Evolutionary conservation across 177 flowering plant species (phyloP).

Genomic region (Tripterygium wilfordii): DNA sequence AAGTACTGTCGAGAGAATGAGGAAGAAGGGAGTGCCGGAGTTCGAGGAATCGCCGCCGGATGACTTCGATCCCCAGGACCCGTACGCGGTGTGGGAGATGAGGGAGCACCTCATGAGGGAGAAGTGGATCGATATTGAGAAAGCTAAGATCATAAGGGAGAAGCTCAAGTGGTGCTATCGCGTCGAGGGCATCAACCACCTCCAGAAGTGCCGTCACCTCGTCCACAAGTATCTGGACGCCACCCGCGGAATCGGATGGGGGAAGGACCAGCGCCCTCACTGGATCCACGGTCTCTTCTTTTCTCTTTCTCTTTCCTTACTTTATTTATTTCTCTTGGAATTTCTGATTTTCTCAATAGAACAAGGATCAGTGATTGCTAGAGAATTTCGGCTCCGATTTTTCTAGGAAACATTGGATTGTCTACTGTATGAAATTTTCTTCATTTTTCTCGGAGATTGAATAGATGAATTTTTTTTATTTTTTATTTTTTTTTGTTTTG

Average conservation of each 20-base stretch:
- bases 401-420: too few relatives aligned
- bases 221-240: constrained; percentile 82
- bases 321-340: not conserved
- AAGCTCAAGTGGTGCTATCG: constrained; percentile 85
- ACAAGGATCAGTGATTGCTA: not conserved
- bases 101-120: constrained; percentile 84
- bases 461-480: not conserved
- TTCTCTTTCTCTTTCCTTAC: not conserved
- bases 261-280: constrained; percentile 73
- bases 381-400: too few relatives aligned
- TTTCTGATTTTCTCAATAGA: not conserved
- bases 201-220: constrained; percentile 88
- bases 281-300: constrained; percentile 51
- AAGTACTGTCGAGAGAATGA: constrained; percentile 5
- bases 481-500: constrained; percentile 1
- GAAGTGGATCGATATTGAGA: constrained; percentile 96
- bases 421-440: too few relatives aligned
- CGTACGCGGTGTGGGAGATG: constrained; percentile 93
- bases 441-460: too few relatives aligned
- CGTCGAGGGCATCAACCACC: constrained; percentile 83
- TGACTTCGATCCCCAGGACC: constrained; percentile 90
- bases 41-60: constrained; percentile 91
- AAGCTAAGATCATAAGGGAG: constrained; percentile 78
- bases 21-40: constrained; percentile 48
- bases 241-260: constrained; percentile 95